Evolutionary conservation across 768 basidiomycete species (phyloP), one percentile per base, ranked within the genome.

Genomic region (Boletales sp.): DNA sequence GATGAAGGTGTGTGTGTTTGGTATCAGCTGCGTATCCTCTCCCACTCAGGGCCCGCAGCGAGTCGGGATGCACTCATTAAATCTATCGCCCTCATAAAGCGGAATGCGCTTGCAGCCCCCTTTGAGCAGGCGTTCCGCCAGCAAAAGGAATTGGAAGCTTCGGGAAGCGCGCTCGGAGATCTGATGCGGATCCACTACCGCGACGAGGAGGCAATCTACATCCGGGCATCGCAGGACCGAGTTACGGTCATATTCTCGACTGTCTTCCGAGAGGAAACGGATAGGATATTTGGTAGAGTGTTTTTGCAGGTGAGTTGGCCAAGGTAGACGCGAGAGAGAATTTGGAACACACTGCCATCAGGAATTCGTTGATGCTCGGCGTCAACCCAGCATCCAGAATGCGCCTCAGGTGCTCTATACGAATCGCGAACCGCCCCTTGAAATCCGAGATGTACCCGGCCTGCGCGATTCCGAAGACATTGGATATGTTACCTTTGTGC

Each of bases 291-390:
- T 67, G 96, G 96, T 13, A 94, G 93, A 68, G 87, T 98, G n/a
- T 99, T 99, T 75, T 72, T 99, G 46, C 96, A 98, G 80, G 94
- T 92, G 55, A 55, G 71, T 56, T n/a, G 19, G 12, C 25, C 7
- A 43, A 5, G 36, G 40, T 34, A 47, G 19, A 41, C 18, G 17
- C 12, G 8, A 17, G 25, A 41, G 52, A 44, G 17, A 38, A 43
- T 32, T 41, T 25, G 21, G 40, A 51, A 21, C 21, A 64, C 53
- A 2, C 31, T 11, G 15, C 48, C 13, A 40, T 43, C 49, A 94
- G 92, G 96, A 98, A 84, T 99, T 99, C 61, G 96, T 98, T 31
- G 96, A 99, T 74, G 95, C 96, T n/a, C 82, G 96, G 48, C 81
- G 91, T 44, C 82, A 90, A 52, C 91, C 94, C 2, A 84, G 86